Evolutionary conservation across 441 rosid genomes (phyloP).

Genomic region (Sinapis alba): DNA sequence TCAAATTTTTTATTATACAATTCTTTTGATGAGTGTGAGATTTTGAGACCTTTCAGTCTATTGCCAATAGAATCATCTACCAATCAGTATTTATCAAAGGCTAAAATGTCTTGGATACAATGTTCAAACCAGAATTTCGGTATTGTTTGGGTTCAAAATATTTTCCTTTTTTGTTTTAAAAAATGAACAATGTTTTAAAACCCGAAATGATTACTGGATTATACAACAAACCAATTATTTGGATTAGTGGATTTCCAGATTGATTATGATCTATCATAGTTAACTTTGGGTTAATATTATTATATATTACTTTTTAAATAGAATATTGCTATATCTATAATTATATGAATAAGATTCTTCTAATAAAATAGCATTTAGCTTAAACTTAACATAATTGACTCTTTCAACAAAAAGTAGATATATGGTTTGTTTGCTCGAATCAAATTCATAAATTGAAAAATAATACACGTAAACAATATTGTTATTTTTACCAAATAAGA

Average conservation of each 20-base stretch:
- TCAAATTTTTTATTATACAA: not conserved
- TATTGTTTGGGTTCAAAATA: not conserved
- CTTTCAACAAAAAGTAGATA: not conserved
- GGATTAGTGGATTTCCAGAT: not conserved
- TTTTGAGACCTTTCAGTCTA: not conserved
- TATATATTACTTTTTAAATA: not conserved
- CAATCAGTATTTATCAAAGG: not conserved
- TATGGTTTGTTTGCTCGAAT: not conserved
- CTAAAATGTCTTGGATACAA: not conserved
- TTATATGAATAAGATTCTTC: not conserved
- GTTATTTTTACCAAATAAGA: not conserved
- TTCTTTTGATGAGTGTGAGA: not conserved
- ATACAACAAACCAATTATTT: not conserved
- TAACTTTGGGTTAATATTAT: not conserved
- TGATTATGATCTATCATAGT: not conserved
- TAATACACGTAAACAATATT: not conserved
- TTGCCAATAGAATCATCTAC: not conserved
- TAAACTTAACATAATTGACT: not conserved
- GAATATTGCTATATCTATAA: not conserved
- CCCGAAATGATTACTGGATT: not conserved
- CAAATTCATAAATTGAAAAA: not conserved
- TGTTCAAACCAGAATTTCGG: not conserved
- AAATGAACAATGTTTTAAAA: not conserved
- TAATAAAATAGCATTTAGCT: not conserved
- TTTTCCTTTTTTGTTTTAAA: not conserved